Conservation (phyloP, 805 yeast genomes). For the Teunomyces kruisii region DNA sequence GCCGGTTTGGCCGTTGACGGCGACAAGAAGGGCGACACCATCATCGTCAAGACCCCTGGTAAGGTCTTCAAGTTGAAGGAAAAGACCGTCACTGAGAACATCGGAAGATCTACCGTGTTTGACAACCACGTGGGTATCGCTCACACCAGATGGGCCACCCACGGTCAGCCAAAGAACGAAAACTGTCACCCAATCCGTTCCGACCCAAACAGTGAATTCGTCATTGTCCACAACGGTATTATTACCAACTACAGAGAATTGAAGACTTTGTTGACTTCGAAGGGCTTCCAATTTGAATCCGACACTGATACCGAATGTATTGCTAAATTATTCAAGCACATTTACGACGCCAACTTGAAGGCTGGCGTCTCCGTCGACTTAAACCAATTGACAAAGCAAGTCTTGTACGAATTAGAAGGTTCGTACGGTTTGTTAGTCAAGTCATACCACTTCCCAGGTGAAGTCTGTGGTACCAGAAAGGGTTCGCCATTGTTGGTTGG, state of each 20-base stretch:
- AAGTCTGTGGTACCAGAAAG: constrained; percentile 93
- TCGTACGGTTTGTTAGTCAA: constrained; percentile 95
- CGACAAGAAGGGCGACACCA: constrained; percentile 67
- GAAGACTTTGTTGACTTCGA: constrained; percentile 72
- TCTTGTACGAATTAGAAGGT: constrained; percentile 90
- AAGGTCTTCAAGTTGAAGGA: constrained; percentile 81
- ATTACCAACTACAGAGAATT: constrained; percentile 93
- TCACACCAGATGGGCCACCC: constrained; percentile 99
- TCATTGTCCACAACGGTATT: constrained; percentile 96
- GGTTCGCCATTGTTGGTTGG: constrained; percentile 98
- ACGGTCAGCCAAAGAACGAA: constrained; percentile 81
- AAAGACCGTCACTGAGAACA: constrained; percentile 51
- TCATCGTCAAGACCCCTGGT: constrained; percentile 82
- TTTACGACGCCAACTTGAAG: constrained; percentile 71
- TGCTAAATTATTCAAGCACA: constrained; percentile 90
- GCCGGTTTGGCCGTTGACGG: constrained; percentile 97
- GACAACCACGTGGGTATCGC: constrained; percentile 94
- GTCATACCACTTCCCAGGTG: constrained; percentile 91
- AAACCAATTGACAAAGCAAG: constrained; percentile 89
- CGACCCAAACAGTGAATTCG: constrained; percentile 77
- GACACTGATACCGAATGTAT: constrained; percentile 98
- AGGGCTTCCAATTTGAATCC: constrained; percentile 81
- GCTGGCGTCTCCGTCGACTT: constrained; percentile 83
- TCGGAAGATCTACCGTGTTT: constrained; percentile 63
- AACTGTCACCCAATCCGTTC: constrained; percentile 98